These are phyloP conservation scores for Penicillium sp. DNA, from an alignment of 2,329 filamentous ascomycete genomes.

Conservation along the genomic window DNA sequence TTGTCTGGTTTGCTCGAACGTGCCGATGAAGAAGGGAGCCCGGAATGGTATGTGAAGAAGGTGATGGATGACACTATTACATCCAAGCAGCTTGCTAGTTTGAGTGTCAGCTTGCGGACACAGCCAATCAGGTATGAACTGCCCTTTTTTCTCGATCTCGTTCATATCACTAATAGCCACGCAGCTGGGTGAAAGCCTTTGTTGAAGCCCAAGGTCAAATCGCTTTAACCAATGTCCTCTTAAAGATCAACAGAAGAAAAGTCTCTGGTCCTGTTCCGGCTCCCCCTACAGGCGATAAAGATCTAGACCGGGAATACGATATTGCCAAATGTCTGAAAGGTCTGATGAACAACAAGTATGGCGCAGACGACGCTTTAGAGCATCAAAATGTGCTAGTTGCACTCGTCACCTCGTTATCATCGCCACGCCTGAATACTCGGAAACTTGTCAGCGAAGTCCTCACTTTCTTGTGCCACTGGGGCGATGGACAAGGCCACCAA, in stretches of 20 bases:
- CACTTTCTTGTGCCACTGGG: constrained; percentile 96
- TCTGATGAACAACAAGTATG: constrained; percentile 99
- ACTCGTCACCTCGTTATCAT: constrained; percentile 80
- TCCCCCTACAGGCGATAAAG: constrained; percentile 65
- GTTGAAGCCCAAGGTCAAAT: constrained; percentile 97
- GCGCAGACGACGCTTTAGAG: constrained; percentile 87
- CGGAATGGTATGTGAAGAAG: constrained; percentile 96
- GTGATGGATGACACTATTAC: constrained; percentile 95
- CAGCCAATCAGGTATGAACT: constrained; percentile 74
- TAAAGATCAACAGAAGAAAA: constrained; percentile 89
- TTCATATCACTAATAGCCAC: constrained; percentile 11
- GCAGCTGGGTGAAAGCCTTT: constrained; percentile 87
- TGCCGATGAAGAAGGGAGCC: constrained; percentile 90
- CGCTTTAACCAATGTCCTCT: constrained; percentile 86
- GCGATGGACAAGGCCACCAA: constrained; percentile 78
- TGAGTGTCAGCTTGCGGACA: constrained; percentile 91
- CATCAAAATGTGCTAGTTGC: constrained; percentile 90
- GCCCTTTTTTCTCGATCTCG: neutral
- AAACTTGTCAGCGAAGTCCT: constrained; percentile 95
- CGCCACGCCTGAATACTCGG: constrained; percentile 82
- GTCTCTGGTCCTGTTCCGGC: constrained; percentile 68
- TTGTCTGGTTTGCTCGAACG: constrained; percentile 68
- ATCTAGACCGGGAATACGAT: constrained; percentile 89
- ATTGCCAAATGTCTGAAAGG: constrained; percentile 97
- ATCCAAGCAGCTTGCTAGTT: constrained; percentile 82